A percentile compares a stretch with the other conserved stretches of the same genome.
phyloP scores from a whole-genome alignment of 495 filamentous ascomycete genomes.

The Xylaria scruposa region DNA sequence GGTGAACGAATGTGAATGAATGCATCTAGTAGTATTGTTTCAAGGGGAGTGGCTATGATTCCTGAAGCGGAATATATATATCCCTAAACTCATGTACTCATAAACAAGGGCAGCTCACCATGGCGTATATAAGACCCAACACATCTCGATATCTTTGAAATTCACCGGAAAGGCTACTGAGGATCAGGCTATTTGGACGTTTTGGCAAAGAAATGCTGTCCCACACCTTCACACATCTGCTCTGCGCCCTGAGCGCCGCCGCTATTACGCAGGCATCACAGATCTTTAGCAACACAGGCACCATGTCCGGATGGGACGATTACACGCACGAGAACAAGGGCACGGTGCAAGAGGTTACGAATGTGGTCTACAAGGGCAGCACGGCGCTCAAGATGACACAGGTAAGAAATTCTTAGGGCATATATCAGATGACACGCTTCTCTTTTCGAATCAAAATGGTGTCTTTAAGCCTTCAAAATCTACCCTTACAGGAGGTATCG shows the following conservation, averaged over 20 bases:
- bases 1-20: not conserved
- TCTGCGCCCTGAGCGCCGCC: conserved; percentile 35
- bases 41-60: not conserved
- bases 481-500: too few species aligned
- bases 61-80: not conserved
- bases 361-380: conserved; percentile 51
- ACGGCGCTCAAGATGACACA: conserved; percentile 62
- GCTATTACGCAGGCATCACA: conserved; percentile 36
- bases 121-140: not conserved
- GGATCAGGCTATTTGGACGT: not conserved
- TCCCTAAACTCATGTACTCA: not conserved
- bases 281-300: conserved; percentile 59
- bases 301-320: conserved; percentile 55
- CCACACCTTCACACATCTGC: conserved; percentile 1
- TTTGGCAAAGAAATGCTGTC: conserved; percentile 27
- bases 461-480: too few species aligned
- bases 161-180: not conserved
- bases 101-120: conserved; percentile 6
- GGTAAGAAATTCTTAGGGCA: conserved; percentile 4
- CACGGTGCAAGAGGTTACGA: conserved; percentile 54
- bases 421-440: too few species aligned
- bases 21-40: not conserved
- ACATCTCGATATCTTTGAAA: not conserved
- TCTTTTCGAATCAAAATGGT: too few species aligned
- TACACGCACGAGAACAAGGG: conserved; percentile 54